A percentile compares a stretch with the other conserved stretches of the same genome.
These are phyloP conservation scores for Styphnolobium japonicum DNA, from an alignment of 306 rosid genomes.

Conservation along the genomic window DNA sequence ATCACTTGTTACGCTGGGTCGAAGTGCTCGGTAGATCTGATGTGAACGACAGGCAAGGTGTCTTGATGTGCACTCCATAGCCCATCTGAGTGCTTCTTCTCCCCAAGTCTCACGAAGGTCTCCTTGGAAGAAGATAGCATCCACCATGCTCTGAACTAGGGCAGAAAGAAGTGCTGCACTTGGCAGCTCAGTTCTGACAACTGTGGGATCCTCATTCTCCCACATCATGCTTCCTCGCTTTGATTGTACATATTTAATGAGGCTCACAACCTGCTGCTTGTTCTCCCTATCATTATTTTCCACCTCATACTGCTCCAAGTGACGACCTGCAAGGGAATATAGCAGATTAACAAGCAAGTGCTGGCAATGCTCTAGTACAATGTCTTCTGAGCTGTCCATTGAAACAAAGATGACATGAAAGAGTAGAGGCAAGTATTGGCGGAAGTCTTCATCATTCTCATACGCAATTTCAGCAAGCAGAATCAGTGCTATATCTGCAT, in stretches of 20 bases:
- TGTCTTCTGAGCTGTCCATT: constrained; percentile 99
- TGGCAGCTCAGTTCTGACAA: constrained; percentile 93
- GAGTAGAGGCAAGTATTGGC: constrained; percentile 94
- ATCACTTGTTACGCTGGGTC: constrained; percentile 97
- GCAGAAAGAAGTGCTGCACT: constrained; percentile 99
- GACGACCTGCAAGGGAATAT: constrained; percentile 97
- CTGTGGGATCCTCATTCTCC: constrained; percentile 98
- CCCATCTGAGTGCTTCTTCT: constrained; percentile 96
- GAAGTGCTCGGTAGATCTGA: constrained; percentile 94
- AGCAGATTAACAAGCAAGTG: constrained; percentile 96
- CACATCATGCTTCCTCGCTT: constrained; percentile 99
- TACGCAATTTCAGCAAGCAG: constrained; percentile 98
- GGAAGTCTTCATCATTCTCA: constrained; percentile 99
- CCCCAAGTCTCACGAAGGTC: constrained; percentile 99
- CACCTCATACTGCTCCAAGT: constrained; percentile 96
- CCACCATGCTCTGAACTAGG: constrained; percentile 98
- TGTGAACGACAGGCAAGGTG: constrained; percentile 99
- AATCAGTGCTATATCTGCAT: constrained; percentile 96
- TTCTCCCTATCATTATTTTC: constrained; percentile 97
- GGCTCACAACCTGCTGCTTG: constrained; percentile 97
- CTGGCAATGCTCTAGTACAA: constrained; percentile 97
- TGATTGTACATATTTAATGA: constrained; percentile 97
- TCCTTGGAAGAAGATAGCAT: constrained; percentile 99
- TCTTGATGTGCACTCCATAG: constrained; percentile 99
- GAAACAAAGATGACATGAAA: constrained; percentile 98